Evolutionary conservation across 164 flowering plant species (phyloP).

Genomic region (Hamamelis virginiana): DNA sequence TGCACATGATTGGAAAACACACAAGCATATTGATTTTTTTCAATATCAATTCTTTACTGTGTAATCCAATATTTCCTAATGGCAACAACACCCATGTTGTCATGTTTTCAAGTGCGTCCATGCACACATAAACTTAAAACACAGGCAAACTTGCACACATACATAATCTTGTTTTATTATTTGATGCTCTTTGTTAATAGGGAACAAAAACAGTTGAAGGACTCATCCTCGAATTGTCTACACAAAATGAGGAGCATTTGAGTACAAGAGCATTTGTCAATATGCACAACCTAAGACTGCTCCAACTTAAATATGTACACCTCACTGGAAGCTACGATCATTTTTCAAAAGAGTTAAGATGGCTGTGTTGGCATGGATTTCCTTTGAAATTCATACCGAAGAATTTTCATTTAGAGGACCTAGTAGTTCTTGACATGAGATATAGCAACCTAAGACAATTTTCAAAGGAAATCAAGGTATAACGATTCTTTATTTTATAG

Average conservation of each 20-base stretch:
- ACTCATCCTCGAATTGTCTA: background rate
- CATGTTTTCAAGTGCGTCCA: no score
- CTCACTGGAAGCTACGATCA: slow-evolving; percentile 1
- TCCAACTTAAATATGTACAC: slow-evolving; percentile 1
- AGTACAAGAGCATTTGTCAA: slow-evolving; percentile 6
- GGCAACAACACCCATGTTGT: no score
- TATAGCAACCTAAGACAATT: slow-evolving; percentile 11
- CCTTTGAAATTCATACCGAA: slow-evolving; percentile 13
- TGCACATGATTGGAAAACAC: no score
- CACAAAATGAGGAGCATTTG: background rate
- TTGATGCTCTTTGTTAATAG: background rate
- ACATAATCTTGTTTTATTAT: background rate
- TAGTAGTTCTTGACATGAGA: slow-evolving; percentile 16
- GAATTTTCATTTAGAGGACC: slow-evolving; percentile 2
- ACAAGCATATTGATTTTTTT: no score
- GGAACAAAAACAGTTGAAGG: slow-evolving; percentile 4
- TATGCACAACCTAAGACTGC: slow-evolving; percentile 18
- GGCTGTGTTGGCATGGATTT: slow-evolving; percentile 21
- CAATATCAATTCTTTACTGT: no score
- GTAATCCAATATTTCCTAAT: no score
- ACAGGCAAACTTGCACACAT: no score
- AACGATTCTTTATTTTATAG: no score
- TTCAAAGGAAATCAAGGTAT: slow-evolving; percentile 22
- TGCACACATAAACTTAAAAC: no score
- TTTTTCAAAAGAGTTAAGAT: slow-evolving; percentile 4